Evolutionary conservation across 768 basidiomycete species (phyloP).

Genomic region (Hygrophorus pudorinus): DNA sequence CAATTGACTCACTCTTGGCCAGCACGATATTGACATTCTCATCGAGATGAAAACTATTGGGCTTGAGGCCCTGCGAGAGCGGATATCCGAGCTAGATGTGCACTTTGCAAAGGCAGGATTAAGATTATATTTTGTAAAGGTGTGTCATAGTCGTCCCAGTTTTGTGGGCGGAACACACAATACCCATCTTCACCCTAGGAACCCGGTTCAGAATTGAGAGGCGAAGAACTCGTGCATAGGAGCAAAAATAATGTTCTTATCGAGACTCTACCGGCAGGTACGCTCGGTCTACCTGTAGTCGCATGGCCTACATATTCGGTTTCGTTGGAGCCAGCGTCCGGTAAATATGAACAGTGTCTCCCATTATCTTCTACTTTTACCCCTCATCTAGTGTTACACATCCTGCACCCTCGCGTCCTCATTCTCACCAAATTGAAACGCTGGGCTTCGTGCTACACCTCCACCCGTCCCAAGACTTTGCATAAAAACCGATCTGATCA

Average conservation of each 20-base stretch:
- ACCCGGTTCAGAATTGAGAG: no score
- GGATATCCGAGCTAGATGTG: conserved; percentile 12
- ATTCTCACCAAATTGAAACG: conserved; percentile 22
- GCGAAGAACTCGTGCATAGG: no score
- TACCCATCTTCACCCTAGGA: no score
- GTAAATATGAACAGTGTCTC: no score
- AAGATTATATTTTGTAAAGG: conserved; percentile 20
- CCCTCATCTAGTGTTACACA: no score
- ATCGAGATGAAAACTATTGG: conserved; percentile 14
- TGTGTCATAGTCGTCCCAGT: conserved; percentile 16
- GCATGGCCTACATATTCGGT: no score
- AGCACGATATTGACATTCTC: conserved; percentile 23
- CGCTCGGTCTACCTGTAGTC: no score
- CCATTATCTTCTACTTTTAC: no score
- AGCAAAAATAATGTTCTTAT: no score
- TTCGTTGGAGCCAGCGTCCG: no score
- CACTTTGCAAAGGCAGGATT: conserved; percentile 17
- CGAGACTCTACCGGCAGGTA: no score
- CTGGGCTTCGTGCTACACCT: conserved; percentile 16
- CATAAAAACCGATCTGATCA: conserved; percentile 15
- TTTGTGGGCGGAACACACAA: conserved; percentile 14
- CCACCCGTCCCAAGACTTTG: conserved; percentile 17
- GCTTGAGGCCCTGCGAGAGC: conserved; percentile 12
- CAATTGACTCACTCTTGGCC: conserved; percentile 1
- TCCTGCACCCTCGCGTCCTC: no score